phyloP scores from a whole-genome alignment of 1,139 yeast species.

The Nakaseomyces sp. region DNA sequence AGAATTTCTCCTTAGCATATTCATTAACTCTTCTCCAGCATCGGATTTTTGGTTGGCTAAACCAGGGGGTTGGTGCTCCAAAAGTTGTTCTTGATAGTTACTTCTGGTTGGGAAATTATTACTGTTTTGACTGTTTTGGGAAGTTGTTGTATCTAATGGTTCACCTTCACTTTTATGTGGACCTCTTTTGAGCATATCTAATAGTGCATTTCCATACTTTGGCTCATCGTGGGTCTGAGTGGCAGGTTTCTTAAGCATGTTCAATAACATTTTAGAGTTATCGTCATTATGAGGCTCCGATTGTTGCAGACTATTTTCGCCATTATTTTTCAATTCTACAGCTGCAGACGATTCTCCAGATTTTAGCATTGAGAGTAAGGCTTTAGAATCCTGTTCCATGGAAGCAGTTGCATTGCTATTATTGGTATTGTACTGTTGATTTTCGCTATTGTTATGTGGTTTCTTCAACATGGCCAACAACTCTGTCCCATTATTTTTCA shows the following conservation, averaged over 20 bases:
- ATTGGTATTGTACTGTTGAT: no score
- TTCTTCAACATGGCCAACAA: conserved; percentile 2
- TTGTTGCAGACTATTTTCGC: not conserved
- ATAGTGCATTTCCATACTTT: not conserved
- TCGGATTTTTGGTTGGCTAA: not conserved
- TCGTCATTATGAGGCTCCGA: not conserved
- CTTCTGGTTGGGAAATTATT: not conserved
- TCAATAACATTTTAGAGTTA: conserved; percentile 2
- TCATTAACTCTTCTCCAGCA: conserved; percentile 12
- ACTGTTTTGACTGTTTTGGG: not conserved
- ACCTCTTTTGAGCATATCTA: not conserved
- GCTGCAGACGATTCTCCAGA: no score
- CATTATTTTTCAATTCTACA: no score
- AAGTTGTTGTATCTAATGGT: not conserved
- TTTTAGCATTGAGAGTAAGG: not conserved
- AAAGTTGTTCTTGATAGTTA: conserved; percentile 1
- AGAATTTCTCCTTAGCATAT: conserved; percentile 9
- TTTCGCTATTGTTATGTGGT: not conserved
- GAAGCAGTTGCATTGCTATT: no score
- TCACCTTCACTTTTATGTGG: not conserved
- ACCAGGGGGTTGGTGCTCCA: conserved; percentile 6
- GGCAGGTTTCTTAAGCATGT: conserved; percentile 9
- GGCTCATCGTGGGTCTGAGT: not conserved
- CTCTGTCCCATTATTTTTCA: conserved; percentile 4
- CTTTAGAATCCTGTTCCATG: not conserved